phyloP scores from a whole-genome alignment of 2,329 filamentous ascomycete species.

The Ascosphaera acerosa region DNA sequence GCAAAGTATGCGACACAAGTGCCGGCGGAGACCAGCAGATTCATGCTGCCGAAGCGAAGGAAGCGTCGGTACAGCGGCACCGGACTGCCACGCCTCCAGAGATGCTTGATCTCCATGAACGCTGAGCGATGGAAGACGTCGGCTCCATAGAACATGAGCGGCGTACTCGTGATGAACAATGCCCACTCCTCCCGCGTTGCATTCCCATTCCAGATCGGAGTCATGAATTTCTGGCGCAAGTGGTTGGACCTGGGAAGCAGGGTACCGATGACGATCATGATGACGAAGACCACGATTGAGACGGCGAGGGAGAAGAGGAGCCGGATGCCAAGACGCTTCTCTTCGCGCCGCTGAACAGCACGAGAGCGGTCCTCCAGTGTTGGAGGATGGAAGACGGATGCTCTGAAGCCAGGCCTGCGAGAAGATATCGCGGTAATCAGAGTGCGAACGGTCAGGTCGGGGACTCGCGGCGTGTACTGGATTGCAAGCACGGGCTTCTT shows the following conservation, averaged over 20 bases:
- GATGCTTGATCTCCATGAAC: constrained; percentile 46
- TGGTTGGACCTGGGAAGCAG: constrained; percentile 36
- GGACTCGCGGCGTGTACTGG: constrained; percentile 41
- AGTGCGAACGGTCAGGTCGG: constrained; percentile 46
- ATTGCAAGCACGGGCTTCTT: constrained; percentile 43
- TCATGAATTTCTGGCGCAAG: constrained; percentile 40
- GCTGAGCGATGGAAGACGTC: constrained; percentile 64
- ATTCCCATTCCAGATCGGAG: constrained; percentile 39
- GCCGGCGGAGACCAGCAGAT: constrained; percentile 70
- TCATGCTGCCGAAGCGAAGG: constrained; percentile 92
- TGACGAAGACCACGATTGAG: constrained; percentile 59
- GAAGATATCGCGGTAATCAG: constrained; percentile 43
- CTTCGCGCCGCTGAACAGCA: constrained; percentile 44
- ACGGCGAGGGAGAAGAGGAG: constrained; percentile 41
- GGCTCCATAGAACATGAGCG: constrained; percentile 65
- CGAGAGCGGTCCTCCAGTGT: constrained; percentile 62
- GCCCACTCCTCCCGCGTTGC: constrained; percentile 55
- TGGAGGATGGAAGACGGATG: constrained; percentile 51
- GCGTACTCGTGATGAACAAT: constrained; percentile 57
- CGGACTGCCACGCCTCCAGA: constrained; percentile 55
- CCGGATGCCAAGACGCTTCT: constrained; percentile 41
- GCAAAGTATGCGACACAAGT: constrained; percentile 72
- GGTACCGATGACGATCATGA: constrained; percentile 82
- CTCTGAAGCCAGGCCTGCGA: constrained; percentile 38
- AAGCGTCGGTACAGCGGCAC: constrained; percentile 51